phyloP scores from a whole-genome alignment of 176 grass and related monocot species.

The Puya raimondii region DNA sequence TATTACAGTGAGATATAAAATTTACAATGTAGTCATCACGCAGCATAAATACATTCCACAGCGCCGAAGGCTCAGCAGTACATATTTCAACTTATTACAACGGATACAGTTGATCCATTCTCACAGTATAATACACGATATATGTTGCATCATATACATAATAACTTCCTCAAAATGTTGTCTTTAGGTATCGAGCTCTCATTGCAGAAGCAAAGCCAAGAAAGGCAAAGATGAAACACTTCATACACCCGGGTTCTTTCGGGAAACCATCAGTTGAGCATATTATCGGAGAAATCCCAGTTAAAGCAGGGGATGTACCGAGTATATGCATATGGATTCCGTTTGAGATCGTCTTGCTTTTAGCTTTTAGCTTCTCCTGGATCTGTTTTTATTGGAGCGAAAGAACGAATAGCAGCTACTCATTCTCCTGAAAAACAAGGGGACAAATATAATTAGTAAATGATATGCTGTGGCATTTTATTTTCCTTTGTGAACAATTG shows the following conservation, averaged over 20 bases:
- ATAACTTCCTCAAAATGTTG: no score
- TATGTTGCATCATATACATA: no score
- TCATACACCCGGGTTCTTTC: background rate
- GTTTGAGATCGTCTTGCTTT: background rate
- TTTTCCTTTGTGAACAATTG: background rate
- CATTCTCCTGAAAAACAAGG: constrained; percentile 11
- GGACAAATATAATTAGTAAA: background rate
- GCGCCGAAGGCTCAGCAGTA: no score
- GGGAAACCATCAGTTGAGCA: background rate
- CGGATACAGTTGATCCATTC: no score
- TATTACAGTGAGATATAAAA: no score
- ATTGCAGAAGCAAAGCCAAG: no score
- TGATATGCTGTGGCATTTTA: background rate
- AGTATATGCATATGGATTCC: background rate
- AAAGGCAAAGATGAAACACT: no score
- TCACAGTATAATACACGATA: no score
- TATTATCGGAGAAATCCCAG: background rate
- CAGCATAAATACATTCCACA: no score
- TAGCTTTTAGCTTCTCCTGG: background rate
- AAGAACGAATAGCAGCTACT: constrained; percentile 20
- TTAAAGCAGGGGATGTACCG: background rate
- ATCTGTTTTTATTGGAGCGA: background rate
- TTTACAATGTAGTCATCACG: no score
- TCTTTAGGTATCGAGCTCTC: no score
- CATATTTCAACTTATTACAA: no score